Evolutionary conservation across 805 yeast genomes (phyloP).

Genomic region (Suhomyces vadensis): DNA sequence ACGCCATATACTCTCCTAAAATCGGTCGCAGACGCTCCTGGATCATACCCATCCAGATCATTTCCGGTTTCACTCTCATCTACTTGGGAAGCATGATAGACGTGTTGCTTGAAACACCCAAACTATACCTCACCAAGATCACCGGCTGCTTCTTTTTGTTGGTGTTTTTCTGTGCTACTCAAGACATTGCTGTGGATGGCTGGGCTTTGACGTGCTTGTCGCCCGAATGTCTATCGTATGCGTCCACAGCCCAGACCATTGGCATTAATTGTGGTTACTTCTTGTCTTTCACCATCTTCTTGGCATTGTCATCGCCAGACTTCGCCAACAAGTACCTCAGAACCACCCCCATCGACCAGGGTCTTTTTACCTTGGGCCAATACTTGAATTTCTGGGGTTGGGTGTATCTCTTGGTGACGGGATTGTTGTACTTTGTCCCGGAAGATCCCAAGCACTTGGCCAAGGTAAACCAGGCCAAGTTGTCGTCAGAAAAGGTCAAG

Average conservation of each 20-base stretch:
- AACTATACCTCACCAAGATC: constrained; percentile 50
- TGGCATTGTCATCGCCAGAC: constrained; percentile 88
- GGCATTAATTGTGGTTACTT: constrained; percentile 95
- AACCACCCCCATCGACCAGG: constrained; percentile 55
- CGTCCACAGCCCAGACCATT: constrained; percentile 96
- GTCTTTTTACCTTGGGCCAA: constrained; percentile 69
- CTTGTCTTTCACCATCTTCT: constrained; percentile 83
- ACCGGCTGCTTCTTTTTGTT: constrained; percentile 73
- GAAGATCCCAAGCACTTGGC: constrained; percentile 67
- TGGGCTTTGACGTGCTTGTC: constrained; percentile 94
- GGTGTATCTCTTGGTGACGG: constrained; percentile 66
- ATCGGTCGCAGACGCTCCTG: constrained; percentile 87
- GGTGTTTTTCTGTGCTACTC: constrained; percentile 92
- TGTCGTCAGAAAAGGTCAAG: constrained; percentile 29
- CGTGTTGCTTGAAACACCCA: constrained; percentile 50
- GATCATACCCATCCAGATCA: constrained; percentile 89
- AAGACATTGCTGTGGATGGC: constrained; percentile 98
- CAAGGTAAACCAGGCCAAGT: constrained; percentile 29
- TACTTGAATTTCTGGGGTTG: constrained; percentile 81
- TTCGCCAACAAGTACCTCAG: constrained; percentile 87
- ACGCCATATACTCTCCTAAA: constrained; percentile 66
- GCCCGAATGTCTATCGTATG: constrained; percentile 77
- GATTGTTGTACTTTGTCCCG: constrained; percentile 57
- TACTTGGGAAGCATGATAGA: constrained; percentile 63
- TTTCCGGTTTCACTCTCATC: constrained; percentile 71